These are phyloP conservation scores for Phellopilus nigrolimitatus DNA, from an alignment of 1,284 basidiomycete genomes.

Conservation along the genomic window DNA sequence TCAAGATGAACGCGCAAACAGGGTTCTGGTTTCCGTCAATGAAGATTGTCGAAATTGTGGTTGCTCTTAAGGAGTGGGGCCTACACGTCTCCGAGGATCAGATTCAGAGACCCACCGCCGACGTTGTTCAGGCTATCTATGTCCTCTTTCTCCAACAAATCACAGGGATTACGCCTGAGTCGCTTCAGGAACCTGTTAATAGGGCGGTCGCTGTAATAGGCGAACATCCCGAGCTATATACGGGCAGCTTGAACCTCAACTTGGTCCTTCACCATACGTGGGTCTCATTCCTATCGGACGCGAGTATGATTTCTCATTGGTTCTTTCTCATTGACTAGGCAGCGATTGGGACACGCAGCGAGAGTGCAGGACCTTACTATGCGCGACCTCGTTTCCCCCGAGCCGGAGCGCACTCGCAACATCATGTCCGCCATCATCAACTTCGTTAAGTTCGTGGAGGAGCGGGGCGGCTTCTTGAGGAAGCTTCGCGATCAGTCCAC, in stretches of 20 bases:
- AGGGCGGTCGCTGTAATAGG: conserved; percentile 48
- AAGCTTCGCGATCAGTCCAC: conserved; percentile 57
- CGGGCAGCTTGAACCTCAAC: conserved; percentile 50
- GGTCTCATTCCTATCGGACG: conserved; percentile 22
- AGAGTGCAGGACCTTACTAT: conserved; percentile 73
- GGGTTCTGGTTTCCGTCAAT: conserved; percentile 60
- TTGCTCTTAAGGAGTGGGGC: conserved; percentile 60
- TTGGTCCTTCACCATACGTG: conserved; percentile 67
- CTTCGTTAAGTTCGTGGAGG: conserved; percentile 84
- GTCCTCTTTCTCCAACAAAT: conserved; percentile 66
- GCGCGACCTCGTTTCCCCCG: conserved; percentile 70
- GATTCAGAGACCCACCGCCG: conserved; percentile 60
- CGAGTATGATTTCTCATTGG: conserved; percentile 28
- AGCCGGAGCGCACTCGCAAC: conserved; percentile 63
- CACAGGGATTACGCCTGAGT: conserved; percentile 56
- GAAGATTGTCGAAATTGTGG: conserved; percentile 55
- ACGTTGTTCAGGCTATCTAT: conserved; percentile 68
- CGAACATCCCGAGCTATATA: conserved; percentile 62
- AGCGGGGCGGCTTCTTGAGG: conserved; percentile 57
- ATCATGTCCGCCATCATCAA: conserved; percentile 88
- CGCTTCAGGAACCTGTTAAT: conserved; percentile 56
- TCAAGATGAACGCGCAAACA: conserved; percentile 30
- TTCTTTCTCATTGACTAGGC: conserved; percentile 32
- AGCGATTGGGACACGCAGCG: conserved; percentile 67
- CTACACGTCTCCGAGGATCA: conserved; percentile 64